phyloP scores from a whole-genome alignment of 129 eudicot genomes.

The Cynara cardunculus region DNA sequence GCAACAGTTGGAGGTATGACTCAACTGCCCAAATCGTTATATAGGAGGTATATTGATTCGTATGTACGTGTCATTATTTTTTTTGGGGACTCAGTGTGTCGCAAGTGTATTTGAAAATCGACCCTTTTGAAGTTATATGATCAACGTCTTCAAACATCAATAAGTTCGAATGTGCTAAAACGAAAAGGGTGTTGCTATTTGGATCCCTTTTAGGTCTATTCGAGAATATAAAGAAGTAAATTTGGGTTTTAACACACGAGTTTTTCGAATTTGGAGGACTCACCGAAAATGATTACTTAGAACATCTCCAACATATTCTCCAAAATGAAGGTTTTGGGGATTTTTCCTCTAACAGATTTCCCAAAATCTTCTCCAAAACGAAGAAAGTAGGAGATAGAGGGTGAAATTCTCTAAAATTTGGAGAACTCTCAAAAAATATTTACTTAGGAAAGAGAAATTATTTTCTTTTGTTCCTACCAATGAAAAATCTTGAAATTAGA shows the following conservation, averaged over 20 bases:
- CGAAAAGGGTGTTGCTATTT: background rate
- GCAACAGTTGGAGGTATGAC: conserved; percentile 15
- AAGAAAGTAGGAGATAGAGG: no score
- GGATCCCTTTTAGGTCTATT: background rate
- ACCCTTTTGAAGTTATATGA: conserved; percentile 21
- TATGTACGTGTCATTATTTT: conserved; percentile 20
- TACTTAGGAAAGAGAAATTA: no score
- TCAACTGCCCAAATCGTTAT: conserved; percentile 13
- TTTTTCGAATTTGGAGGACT: no score
- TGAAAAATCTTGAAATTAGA: no score
- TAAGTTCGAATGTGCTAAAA: background rate
- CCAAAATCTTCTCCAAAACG: no score
- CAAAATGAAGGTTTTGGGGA: no score
- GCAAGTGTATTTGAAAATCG: conserved; percentile 10
- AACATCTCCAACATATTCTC: no score
- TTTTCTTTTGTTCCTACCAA: no score
- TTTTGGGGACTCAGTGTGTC: conserved; percentile 21
- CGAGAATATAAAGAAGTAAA: background rate
- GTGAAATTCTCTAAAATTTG: no score
- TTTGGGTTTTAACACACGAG: background rate
- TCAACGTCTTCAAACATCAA: conserved; percentile 17
- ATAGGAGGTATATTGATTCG: conserved; percentile 25
- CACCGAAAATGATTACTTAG: no score
- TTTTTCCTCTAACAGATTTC: no score
- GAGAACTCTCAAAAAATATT: no score